Conservation (phyloP, 78 protist species). For the Dictyostelium firmibasis region DNA sequence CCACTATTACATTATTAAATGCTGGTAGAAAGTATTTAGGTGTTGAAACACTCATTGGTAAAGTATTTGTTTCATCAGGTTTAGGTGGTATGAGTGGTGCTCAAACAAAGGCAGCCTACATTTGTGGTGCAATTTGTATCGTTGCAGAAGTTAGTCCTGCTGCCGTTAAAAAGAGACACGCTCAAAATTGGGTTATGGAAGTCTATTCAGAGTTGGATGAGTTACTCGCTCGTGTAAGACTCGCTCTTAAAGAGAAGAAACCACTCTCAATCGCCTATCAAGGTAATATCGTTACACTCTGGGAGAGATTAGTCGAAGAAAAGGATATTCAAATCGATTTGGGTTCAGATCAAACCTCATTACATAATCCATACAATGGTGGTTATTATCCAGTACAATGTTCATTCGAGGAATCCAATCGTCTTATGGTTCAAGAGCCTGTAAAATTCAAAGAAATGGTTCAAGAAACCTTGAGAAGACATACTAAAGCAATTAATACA, state of each 20-base stretch:
- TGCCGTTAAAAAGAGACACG: constrained; percentile 85
- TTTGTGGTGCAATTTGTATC: constrained; percentile 86
- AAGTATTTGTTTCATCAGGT: constrained; percentile 93
- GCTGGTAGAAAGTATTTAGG: constrained; percentile 92
- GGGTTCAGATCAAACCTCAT: constrained; percentile 95
- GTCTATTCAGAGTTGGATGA: constrained; percentile 58
- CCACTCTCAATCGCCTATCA: constrained; percentile 84
- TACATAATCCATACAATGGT: constrained; percentile 95
- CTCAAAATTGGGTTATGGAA: constrained; percentile 88
- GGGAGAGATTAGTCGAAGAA: constrained; percentile 84
- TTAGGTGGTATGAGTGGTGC: constrained; percentile 97
- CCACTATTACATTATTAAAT: constrained; percentile 92
- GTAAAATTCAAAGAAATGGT: constrained; percentile 83
- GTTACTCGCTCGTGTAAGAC: constrained; percentile 33
- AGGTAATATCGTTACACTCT: constrained; percentile 93
- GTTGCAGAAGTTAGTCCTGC: constrained; percentile 90
- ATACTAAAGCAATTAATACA: constrained; percentile 88
- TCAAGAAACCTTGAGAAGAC: constrained; percentile 87
- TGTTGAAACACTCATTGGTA: constrained; percentile 26
- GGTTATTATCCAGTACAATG: constrained; percentile 94
- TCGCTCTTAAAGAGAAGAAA: constrained; percentile 34
- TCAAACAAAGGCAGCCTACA: constrained; percentile 91
- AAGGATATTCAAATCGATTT: constrained; percentile 85
- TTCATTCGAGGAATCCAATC: constrained; percentile 90
- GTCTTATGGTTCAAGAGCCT: constrained; percentile 90